A percentile compares a stretch with the other conserved stretches of the same genome.
Conservation (phyloP, 2,329 filamentous ascomycete species). For the Nakataea oryzae region DNA sequence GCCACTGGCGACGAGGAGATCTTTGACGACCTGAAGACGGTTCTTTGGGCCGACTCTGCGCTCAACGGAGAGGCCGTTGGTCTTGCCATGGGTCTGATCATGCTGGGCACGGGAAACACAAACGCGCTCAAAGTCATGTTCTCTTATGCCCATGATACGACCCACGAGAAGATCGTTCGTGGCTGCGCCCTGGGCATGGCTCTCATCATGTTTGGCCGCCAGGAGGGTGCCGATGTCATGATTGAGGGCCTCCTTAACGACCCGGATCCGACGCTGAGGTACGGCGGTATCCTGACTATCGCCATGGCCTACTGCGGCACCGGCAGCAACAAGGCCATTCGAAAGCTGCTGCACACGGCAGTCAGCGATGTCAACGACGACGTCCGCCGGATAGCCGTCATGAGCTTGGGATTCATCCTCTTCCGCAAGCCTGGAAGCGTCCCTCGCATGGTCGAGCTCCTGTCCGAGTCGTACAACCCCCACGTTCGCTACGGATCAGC, state of each 20-base stretch:
- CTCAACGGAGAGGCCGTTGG: slow-evolving; percentile 96
- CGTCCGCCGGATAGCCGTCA: slow-evolving; percentile 88
- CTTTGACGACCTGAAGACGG: slow-evolving; percentile 80
- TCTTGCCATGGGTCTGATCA: slow-evolving; percentile 92
- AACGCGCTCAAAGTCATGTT: slow-evolving; percentile 95
- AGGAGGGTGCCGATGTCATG: slow-evolving; percentile 88
- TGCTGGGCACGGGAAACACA: slow-evolving; percentile 95
- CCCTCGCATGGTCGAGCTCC: slow-evolving; percentile 94
- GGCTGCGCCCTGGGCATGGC: slow-evolving; percentile 95
- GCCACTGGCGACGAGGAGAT: slow-evolving; percentile 84
- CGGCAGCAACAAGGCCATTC: slow-evolving; percentile 96
- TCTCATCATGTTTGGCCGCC: slow-evolving; percentile 93
- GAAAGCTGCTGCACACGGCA: slow-evolving; percentile 87
- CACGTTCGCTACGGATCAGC: slow-evolving; percentile 96
- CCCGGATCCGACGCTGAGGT: slow-evolving; percentile 84
- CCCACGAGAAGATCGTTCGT: slow-evolving; percentile 97
- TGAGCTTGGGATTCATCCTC: slow-evolving; percentile 95
- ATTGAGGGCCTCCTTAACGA: slow-evolving; percentile 91
- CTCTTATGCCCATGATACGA: slow-evolving; percentile 92
- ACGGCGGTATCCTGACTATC: slow-evolving; percentile 98
- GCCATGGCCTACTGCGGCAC: slow-evolving; percentile 95
- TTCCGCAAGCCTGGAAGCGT: slow-evolving; percentile 97
- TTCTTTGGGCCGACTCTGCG: slow-evolving; percentile 87
- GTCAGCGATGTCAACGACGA: slow-evolving; percentile 98
- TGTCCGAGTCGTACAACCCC: slow-evolving; percentile 97